These are phyloP conservation scores for Geosmithia putterillii DNA, from an alignment of 2,329 filamentous ascomycete species.

Conservation along the genomic window DNA sequence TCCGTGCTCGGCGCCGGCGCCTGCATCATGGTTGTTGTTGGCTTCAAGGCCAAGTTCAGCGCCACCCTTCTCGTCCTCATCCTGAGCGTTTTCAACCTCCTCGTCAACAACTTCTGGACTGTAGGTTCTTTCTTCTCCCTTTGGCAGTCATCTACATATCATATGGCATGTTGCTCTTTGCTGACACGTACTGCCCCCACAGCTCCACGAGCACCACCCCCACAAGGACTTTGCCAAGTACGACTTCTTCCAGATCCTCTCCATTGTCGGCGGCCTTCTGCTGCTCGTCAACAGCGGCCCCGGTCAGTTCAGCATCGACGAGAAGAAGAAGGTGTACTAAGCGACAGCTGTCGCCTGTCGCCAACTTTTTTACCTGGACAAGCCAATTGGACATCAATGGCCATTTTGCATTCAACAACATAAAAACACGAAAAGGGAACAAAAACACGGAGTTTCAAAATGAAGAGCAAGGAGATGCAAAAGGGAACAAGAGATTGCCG, in stretches of 20 bases:
- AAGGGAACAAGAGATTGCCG: too few relatives aligned
- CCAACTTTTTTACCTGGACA: too few relatives aligned
- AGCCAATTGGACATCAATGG: too few relatives aligned
- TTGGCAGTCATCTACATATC: neutral
- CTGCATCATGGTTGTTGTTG: constrained; percentile 96
- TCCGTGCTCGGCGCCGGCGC: constrained; percentile 77
- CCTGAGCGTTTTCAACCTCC: constrained; percentile 87
- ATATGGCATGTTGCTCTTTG: neutral
- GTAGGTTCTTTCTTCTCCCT: constrained; percentile 38
- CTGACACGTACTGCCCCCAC: constrained; percentile 10
- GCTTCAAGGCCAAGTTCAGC: constrained; percentile 99
- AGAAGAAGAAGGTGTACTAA: constrained; percentile 99
- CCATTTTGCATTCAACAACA: too few relatives aligned
- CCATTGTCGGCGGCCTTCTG: constrained; percentile 91
- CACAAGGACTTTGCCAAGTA: constrained; percentile 99
- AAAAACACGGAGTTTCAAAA: too few relatives aligned
- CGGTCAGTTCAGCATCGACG: constrained; percentile 94
- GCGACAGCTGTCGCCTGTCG: neutral
- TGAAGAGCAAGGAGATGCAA: too few relatives aligned
- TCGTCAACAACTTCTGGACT: constrained; percentile 99
- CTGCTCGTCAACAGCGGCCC: constrained; percentile 98
- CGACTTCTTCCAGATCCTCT: constrained; percentile 99
- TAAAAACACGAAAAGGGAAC: too few relatives aligned
- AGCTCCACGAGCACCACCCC: constrained; percentile 95
- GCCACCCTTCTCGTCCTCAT: constrained; percentile 91